phyloP scores from a whole-genome alignment of 2,329 filamentous ascomycete species.

The Cladosporium sp. region DNA sequence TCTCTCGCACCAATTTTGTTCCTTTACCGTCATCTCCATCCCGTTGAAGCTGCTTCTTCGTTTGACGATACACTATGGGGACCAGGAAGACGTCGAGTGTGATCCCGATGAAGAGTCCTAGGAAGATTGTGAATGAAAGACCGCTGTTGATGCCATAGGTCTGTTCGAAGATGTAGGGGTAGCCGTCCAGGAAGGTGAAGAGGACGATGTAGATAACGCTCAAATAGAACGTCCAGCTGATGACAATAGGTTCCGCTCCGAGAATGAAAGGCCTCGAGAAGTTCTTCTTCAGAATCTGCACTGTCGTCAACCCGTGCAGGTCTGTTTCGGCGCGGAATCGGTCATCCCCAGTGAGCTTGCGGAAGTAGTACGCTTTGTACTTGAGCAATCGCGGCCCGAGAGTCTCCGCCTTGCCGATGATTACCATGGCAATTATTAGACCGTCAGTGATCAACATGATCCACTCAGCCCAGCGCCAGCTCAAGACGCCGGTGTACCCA shows the following conservation, averaged over 20 bases:
- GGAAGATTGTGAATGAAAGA: constrained; percentile 40
- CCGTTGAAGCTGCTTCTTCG: constrained; percentile 9
- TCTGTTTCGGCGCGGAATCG: constrained; percentile 11
- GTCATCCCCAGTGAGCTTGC: constrained; percentile 24
- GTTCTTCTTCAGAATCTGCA: constrained; percentile 11
- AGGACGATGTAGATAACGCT: constrained; percentile 50
- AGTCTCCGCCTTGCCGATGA: constrained; percentile 48
- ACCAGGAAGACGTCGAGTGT: constrained; percentile 49
- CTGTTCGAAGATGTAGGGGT: constrained; percentile 45
- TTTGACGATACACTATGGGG: constrained; percentile 13
- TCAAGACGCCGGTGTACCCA: constrained; percentile 17
- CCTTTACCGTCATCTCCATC: constrained; percentile 13
- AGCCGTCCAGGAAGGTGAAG: constrained; percentile 53
- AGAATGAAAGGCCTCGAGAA: constrained; percentile 18
- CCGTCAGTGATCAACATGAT: constrained; percentile 24
- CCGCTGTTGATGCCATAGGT: constrained; percentile 41
- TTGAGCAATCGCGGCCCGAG: constrained; percentile 38
- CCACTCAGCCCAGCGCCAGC: constrained; percentile 48
- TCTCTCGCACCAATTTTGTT: constrained; percentile 5
- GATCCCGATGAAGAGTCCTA: constrained; percentile 13
- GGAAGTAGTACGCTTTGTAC: constrained; percentile 30
- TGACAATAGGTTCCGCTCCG: constrained; percentile 39
- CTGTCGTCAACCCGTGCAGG: constrained; percentile 15
- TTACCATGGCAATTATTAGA: constrained; percentile 20
- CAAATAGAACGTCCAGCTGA: constrained; percentile 49